phyloP scores from a whole-genome alignment of 2,329 filamentous ascomycete genomes.

The Botrytis porri region DNA sequence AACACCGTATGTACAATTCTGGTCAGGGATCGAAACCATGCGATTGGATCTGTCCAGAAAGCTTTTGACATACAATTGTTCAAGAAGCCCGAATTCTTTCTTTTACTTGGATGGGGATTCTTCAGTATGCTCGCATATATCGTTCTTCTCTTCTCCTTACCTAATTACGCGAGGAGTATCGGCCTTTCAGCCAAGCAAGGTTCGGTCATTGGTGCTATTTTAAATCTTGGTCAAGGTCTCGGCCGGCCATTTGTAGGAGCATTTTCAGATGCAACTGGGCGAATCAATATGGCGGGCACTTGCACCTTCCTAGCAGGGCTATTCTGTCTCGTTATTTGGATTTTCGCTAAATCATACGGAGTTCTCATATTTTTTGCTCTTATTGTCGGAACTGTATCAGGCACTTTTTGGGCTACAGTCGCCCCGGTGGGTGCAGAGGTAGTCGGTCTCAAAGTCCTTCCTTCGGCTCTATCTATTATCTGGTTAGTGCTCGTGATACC shows the following conservation, averaged over 20 bases:
- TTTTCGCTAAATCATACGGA: constrained; percentile 61
- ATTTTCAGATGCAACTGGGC: constrained; percentile 65
- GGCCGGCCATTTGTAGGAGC: constrained; percentile 71
- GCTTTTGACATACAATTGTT: constrained; percentile 66
- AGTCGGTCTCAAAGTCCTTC: constrained; percentile 65
- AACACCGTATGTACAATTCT: constrained; percentile 63
- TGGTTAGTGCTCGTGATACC: constrained; percentile 72
- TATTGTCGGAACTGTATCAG: constrained; percentile 63
- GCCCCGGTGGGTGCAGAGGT: constrained; percentile 59
- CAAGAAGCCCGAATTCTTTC: constrained; percentile 57
- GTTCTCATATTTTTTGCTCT: constrained; percentile 70
- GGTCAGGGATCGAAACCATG: constrained; percentile 68
- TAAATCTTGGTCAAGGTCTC: constrained; percentile 62
- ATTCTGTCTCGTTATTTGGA: constrained; percentile 70
- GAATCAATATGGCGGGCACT: constrained; percentile 67
- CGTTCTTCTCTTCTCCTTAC: constrained; percentile 72
- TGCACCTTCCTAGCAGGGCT: constrained; percentile 64
- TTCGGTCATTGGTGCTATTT: constrained; percentile 67
- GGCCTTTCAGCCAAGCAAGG: constrained; percentile 66
- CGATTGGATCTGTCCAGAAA: constrained; percentile 62
- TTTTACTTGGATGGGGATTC: constrained; percentile 65
- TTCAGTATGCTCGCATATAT: constrained; percentile 73
- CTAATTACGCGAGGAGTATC: constrained; percentile 68
- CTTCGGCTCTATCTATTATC: constrained; percentile 65
- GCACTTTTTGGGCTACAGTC: constrained; percentile 45